A percentile compares a stretch with the other conserved stretches of the same genome.
These are phyloP conservation scores for Suillus placidus DNA, from an alignment of 768 basidiomycete genomes.

Conservation along the genomic window DNA sequence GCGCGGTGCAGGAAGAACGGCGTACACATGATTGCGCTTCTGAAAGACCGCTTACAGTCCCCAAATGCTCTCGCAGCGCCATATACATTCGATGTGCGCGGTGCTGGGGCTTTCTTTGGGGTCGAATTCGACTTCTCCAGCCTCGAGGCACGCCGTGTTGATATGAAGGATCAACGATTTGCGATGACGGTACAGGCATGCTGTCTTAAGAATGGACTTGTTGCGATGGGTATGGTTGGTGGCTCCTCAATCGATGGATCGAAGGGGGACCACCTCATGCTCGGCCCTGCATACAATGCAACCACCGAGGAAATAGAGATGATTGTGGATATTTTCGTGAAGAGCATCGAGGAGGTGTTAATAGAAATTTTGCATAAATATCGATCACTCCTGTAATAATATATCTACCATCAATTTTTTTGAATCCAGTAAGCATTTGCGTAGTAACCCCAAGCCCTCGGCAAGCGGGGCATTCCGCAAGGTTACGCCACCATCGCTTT, in stretches of 20 bases:
- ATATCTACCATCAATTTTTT: not conserved
- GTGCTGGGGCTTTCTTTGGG: slow-evolving; percentile 82
- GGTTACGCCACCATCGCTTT: slow-evolving; percentile 22
- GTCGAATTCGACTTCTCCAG: slow-evolving; percentile 76
- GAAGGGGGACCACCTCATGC: slow-evolving; percentile 70
- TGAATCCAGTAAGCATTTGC: not conserved
- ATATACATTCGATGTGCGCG: slow-evolving; percentile 79
- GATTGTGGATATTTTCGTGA: slow-evolving; percentile 69
- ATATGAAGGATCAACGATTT: slow-evolving; percentile 58
- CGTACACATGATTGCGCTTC: slow-evolving; percentile 56
- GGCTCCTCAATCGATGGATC: slow-evolving; percentile 70
- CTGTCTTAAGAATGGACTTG: slow-evolving; percentile 64
- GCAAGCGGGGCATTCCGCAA: slow-evolving; percentile 10
- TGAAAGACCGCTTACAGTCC: slow-evolving; percentile 55
- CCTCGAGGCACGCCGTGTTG: slow-evolving; percentile 42
- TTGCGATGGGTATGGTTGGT: slow-evolving; percentile 76
- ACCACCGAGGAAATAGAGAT: slow-evolving; percentile 67
- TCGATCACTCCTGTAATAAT: not conserved
- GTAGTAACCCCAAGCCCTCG: slow-evolving; percentile 10
- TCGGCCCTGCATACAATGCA: slow-evolving; percentile 82
- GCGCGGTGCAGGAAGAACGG: slow-evolving; percentile 63
- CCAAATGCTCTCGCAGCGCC: slow-evolving; percentile 63
- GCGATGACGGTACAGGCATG: slow-evolving; percentile 73
- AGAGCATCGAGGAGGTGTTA: slow-evolving; percentile 67
- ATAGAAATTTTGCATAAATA: slow-evolving; percentile 34